Evolutionary conservation across 1,284 basidiomycete genomes (phyloP).

Genomic region (Omphalotus olearius): DNA sequence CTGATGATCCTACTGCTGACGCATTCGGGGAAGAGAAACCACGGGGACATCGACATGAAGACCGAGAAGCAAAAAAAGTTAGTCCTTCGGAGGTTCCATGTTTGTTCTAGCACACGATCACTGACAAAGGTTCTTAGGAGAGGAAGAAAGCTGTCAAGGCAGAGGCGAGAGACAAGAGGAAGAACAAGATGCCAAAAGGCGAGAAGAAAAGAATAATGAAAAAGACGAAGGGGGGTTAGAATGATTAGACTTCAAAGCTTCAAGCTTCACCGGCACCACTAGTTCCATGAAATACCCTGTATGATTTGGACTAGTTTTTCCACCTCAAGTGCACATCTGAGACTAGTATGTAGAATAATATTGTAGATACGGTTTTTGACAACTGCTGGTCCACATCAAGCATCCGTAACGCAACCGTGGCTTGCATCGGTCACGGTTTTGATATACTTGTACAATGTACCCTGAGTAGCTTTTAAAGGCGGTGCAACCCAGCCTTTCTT

Average conservation of each 20-base stretch:
- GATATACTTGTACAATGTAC: conserved; percentile 86
- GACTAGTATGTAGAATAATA: neutral
- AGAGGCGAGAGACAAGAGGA: conserved; percentile 82
- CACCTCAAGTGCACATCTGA: no score
- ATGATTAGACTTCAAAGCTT: neutral
- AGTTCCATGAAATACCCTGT: neutral
- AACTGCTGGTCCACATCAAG: conserved; percentile 30
- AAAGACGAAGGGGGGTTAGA: conserved; percentile 25
- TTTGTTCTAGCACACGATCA: conserved; percentile 7
- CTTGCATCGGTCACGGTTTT: conserved; percentile 85
- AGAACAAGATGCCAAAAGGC: conserved; percentile 90
- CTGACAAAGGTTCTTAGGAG: conserved; percentile 47
- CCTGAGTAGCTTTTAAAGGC: conserved; percentile 80
- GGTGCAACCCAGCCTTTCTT: conserved; percentile 72
- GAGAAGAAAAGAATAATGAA: conserved; percentile 89
- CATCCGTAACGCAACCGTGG: conserved; percentile 85
- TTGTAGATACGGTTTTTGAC: conserved; percentile 1
- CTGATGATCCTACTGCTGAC: conserved; percentile 23
- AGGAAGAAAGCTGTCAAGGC: conserved; percentile 87
- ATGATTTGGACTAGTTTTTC: no score
- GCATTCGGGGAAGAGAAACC: conserved; percentile 51
- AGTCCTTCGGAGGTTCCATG: conserved; percentile 15
- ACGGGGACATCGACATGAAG: conserved; percentile 87
- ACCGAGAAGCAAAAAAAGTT: conserved; percentile 89
- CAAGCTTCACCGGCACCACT: no score